Evolutionary conservation across 1,284 basidiomycete genomes (phyloP), one percentile per base, ranked within the genome.

Genomic region (Ustilago shanxiensis): DNA sequence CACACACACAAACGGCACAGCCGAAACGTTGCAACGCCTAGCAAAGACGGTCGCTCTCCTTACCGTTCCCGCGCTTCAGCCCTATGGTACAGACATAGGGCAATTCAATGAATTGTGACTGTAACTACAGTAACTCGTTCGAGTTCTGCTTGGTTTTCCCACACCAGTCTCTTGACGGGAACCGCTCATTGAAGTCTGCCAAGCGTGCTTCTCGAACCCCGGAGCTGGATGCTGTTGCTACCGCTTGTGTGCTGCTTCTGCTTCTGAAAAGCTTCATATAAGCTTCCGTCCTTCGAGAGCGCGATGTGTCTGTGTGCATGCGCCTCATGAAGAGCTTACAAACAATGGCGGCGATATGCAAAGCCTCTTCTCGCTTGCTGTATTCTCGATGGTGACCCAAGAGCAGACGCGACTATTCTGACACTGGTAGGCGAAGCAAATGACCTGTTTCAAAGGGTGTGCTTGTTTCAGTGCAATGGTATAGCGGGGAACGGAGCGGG

Each of bases 261-360:
- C 7, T 44, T 44, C 20, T n/a, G 14, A 44, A 26, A 3, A 49
- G 47, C 26, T 49, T 49, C 47, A 49, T 49, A 9, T 49, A 10
- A 49, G 39, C 9, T 54, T 54, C 52, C 29, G n/a, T 3, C 14
- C n/a, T 54, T 39, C 33, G 52, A 37, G 13, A 20, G 31, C 29
- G 20, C 52, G 33, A 37, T 39, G 52, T 56, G 22, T 13, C 9
- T 37, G n/a, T 14, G 54, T 44, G 37, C 37, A 41, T 56, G 54
- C 37, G 37, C 39, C 54, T 54, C 18, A 54, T 54, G 52, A 54
- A 39, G 52, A 11, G 8, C 33, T 44, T n/a, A 9, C 54, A 56
- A 29, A 56, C 54, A 56, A 56, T 41, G 26, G 54, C 54, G 54
- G 33, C 35, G 16, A 37, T 6, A 26, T 37, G 33, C 35, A 54